Percentiles rank a stretch among this genome's conserved stretches.
phyloP scores from a whole-genome alignment of 2,329 filamentous ascomycete species.

The Zalaria sp. region DNA sequence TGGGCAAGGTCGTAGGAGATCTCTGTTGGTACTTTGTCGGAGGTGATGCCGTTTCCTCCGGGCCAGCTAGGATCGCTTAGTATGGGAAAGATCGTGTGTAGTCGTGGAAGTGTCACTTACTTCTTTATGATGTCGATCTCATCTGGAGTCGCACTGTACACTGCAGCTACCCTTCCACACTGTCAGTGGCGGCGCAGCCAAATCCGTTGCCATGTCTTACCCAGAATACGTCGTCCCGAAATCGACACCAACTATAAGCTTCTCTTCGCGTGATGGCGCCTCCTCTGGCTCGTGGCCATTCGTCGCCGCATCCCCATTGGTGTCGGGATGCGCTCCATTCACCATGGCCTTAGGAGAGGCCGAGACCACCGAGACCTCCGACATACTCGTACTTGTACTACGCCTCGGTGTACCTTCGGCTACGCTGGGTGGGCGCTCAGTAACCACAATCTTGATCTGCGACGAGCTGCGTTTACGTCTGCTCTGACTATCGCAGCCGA shows the following conservation, averaged over 20 bases:
- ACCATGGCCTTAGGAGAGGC: background rate
- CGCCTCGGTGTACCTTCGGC: background rate
- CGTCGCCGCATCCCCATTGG: background rate
- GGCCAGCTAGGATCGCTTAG: conserved; percentile 44
- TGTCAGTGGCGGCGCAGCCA: background rate
- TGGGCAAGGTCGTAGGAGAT: conserved; percentile 36
- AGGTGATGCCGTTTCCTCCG: conserved; percentile 71
- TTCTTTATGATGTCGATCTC: conserved; percentile 76
- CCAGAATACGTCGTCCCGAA: conserved; percentile 65
- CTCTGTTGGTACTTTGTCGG: conserved; percentile 77
- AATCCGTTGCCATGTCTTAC: background rate
- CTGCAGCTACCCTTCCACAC: conserved; percentile 48
- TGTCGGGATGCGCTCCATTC: background rate
- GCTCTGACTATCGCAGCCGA: background rate
- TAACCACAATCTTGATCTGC: background rate
- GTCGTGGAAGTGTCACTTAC: conserved; percentile 2
- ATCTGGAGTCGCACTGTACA: conserved; percentile 49
- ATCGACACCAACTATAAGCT: conserved; percentile 54
- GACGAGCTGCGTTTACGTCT: background rate
- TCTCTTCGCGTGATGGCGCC: background rate
- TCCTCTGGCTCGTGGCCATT: background rate
- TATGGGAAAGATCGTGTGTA: background rate
- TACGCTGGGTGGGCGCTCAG: background rate
- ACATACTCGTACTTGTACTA: no score
- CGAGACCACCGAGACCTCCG: background rate